Evolutionary conservation across 768 basidiomycete genomes (phyloP), one percentile per base, ranked within the genome.

Genomic region (Chalciporus chontae): DNA sequence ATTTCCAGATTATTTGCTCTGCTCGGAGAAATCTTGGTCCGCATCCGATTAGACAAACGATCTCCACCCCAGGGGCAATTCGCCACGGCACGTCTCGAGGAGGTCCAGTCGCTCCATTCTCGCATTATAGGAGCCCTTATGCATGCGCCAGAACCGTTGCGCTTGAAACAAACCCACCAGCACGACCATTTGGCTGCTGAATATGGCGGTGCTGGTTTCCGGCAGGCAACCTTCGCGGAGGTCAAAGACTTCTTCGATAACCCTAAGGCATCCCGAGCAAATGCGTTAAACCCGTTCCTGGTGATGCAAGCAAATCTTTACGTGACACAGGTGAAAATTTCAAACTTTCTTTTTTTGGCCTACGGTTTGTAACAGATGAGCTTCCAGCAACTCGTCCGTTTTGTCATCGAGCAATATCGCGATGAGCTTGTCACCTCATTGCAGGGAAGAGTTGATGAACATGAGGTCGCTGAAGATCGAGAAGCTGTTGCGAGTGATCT

Each of bases 231-330:
- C 3, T 90, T 91, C 55, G 85, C 84, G 3, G 89, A 93, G 68
- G 85, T 95, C 54, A 88, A 87, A 63, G 87, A 91, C 65, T 90
- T 93, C 64, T 95, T 94, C 64, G 85, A 92, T 56, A 90, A 94
- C 59, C 92, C 93, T 11, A 87, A 91, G 54, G 90, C 90, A 8
- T 88, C 83, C 8, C 79, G 87, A 18, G 89, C 83, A 48, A 88
- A 89, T 60, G 91, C 92, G 0, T 77, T 90, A 46, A 93, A 95
- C 64, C 86, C 89, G 17, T 94, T 87, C 76, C 75, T 94, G 27
- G 91, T 95, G 27, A 88, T 92, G 80, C 92, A 94, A 68, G 88
- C 87, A 31, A 95, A 95, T 62, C 73, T 95, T 37, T 94, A 87
- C 59, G 92, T 94, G 58, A 94, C 92, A 10, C 92, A 94, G 79